These are phyloP conservation scores for Nicotiana benthamiana DNA, from an alignment of 257 asterid genomes.

Conservation along the genomic window DNA sequence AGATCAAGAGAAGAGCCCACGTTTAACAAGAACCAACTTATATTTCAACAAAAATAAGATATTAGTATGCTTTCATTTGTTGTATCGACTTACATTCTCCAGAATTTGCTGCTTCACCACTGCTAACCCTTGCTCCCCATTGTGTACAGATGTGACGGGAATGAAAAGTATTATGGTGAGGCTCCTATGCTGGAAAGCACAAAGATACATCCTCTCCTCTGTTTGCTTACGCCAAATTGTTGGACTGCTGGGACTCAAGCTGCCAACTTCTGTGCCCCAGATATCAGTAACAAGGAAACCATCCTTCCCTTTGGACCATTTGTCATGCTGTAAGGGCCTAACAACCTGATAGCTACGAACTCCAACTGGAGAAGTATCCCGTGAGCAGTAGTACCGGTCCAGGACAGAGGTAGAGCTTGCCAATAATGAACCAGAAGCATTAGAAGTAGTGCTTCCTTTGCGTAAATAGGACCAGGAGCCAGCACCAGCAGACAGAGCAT, in stretches of 20 bases:
- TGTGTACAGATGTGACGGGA: constrained; percentile 60
- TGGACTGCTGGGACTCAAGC: constrained; percentile 46
- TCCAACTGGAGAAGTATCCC: constrained; percentile 46
- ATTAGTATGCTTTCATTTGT: background rate
- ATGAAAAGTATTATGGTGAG: constrained; percentile 67
- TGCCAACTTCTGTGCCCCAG: constrained; percentile 75
- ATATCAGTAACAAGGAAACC: constrained; percentile 80
- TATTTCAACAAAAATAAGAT: background rate
- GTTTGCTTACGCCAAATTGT: constrained; percentile 67
- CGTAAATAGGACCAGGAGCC: constrained; percentile 68
- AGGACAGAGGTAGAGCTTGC: constrained; percentile 31
- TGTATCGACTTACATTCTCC: constrained; percentile 51
- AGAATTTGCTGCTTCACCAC: constrained; percentile 69
- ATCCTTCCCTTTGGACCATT: constrained; percentile 88
- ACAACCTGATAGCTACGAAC: constrained; percentile 51
- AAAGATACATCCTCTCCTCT: constrained; percentile 73
- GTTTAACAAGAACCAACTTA: background rate
- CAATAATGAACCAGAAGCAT: constrained; percentile 38
- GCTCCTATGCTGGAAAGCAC: constrained; percentile 76
- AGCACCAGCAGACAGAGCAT: constrained; percentile 65
- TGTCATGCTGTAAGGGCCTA: constrained; percentile 81
- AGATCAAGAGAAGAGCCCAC: background rate
- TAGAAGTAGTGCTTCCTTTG: constrained; percentile 43
- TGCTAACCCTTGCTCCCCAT: constrained; percentile 76
- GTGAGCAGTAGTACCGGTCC: constrained; percentile 46